Evolutionary conservation across 169 alveolate species (phyloP).

Genomic region (Eimeria praecox): DNA sequence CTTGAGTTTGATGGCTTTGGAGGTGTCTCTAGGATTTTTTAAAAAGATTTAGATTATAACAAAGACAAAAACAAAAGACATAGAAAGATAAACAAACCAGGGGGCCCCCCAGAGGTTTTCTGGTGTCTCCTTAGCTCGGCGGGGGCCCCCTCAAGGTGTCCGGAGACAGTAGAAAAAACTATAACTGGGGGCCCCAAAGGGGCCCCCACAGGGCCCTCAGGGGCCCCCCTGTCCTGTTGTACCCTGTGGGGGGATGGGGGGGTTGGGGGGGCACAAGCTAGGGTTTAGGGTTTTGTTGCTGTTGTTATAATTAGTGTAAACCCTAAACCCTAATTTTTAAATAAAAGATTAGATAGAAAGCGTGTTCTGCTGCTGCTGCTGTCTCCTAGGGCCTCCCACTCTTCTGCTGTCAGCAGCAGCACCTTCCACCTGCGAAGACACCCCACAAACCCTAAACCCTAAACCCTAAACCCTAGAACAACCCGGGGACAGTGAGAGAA

Average conservation of each 20-base stretch:
- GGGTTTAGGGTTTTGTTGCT: no score
- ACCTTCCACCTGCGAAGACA: conserved; percentile 11
- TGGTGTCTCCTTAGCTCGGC: neutral
- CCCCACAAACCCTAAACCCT: conserved; percentile 11
- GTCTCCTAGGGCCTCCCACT: conserved; percentile 12
- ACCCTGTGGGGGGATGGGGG: neutral
- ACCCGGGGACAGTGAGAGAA: neutral
- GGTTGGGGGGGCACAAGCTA: neutral
- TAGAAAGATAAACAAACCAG: no score
- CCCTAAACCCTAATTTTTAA: neutral
- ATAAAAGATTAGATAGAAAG: neutral
- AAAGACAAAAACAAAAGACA: no score
- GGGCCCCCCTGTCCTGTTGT: neutral
- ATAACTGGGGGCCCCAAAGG: neutral
- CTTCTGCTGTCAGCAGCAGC: neutral
- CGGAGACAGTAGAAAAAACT: neutral
- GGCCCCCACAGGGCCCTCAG: conserved; percentile 2
- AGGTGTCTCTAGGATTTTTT: no score
- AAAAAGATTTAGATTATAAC: no score
- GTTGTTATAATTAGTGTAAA: neutral
- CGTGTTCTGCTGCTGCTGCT: neutral
- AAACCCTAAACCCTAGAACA: conserved; percentile 8
- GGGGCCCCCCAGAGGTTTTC: neutral
- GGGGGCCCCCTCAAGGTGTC: conserved; percentile 16
- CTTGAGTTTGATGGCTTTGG: no score